Evolutionary conservation across 2,329 filamentous ascomycete genomes (phyloP).

Genomic region (Fusarium multiceps): DNA sequence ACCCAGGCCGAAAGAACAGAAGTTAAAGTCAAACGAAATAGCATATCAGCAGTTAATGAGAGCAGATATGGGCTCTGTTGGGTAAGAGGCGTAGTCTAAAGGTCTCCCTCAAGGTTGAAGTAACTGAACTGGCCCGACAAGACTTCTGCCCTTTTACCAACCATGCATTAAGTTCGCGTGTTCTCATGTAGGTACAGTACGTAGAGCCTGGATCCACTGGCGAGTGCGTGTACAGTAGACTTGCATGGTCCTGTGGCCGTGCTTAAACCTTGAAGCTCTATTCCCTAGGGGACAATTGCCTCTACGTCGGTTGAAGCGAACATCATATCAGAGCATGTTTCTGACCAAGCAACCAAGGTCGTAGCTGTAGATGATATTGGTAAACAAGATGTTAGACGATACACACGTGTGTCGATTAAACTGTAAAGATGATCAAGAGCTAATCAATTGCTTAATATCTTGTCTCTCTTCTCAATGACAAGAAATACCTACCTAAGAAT

Average conservation of each 20-base stretch:
- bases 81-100: background rate
- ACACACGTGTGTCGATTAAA: background rate
- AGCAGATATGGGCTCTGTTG: background rate
- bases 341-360: background rate
- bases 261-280: conserved; percentile 4
- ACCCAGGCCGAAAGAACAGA: background rate
- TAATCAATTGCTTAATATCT: background rate
- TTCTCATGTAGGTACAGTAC: conserved; percentile 7
- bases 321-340: background rate
- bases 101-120: background rate
- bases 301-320: background rate
- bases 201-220: background rate
- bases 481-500: conserved; percentile 7
- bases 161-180: conserved; percentile 11
- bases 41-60: background rate
- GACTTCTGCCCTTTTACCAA: background rate
- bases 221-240: conserved; percentile 1
- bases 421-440: background rate
- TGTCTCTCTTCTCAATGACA: conserved; percentile 19
- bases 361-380: background rate
- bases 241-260: conserved; percentile 4
- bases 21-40: background rate
- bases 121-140: background rate
- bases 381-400: background rate
- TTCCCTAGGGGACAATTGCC: background rate